phyloP scores from a whole-genome alignment of 345 rosid species.

The Salix viminalis region DNA sequence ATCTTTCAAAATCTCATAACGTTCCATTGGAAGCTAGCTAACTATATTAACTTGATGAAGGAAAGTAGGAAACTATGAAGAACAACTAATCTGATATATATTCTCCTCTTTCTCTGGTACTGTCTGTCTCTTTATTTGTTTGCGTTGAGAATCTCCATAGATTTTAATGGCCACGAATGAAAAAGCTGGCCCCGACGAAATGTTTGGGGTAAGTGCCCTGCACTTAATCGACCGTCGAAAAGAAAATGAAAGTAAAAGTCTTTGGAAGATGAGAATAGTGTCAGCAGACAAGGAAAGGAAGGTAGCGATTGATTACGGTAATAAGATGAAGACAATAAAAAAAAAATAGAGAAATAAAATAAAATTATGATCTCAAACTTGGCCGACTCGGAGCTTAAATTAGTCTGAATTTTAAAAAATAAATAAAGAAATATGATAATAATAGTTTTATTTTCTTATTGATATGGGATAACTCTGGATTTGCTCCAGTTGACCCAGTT shows the following conservation, averaged over 20 bases:
- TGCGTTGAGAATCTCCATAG: conserved; percentile 16
- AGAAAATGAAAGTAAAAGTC: background rate
- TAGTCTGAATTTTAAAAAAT: too few relatives aligned
- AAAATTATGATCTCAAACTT: too few relatives aligned
- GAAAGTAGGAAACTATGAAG: background rate
- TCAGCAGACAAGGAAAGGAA: conserved; percentile 12
- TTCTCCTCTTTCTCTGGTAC: background rate
- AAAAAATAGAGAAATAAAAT: too few relatives aligned
- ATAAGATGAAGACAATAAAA: too few relatives aligned
- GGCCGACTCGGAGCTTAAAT: too few relatives aligned
- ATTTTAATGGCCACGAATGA: conserved; percentile 9
- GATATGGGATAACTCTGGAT: accelerated
- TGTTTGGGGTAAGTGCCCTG: background rate
- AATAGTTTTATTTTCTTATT: too few relatives aligned
- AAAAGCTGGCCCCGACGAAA: background rate
- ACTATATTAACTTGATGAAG: background rate
- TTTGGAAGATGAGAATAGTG: conserved; percentile 3
- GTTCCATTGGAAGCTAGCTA: conserved; percentile 9
- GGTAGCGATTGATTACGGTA: background rate
- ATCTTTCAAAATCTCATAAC: conserved; percentile 22
- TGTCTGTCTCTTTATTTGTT: background rate
- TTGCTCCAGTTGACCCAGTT: accelerated
- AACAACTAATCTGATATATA: background rate
- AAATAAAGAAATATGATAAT: too few relatives aligned
- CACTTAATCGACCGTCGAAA: conserved; percentile 6